phyloP scores from a whole-genome alignment of 768 basidiomycete genomes.

The Nevesoporus exiguus region DNA sequence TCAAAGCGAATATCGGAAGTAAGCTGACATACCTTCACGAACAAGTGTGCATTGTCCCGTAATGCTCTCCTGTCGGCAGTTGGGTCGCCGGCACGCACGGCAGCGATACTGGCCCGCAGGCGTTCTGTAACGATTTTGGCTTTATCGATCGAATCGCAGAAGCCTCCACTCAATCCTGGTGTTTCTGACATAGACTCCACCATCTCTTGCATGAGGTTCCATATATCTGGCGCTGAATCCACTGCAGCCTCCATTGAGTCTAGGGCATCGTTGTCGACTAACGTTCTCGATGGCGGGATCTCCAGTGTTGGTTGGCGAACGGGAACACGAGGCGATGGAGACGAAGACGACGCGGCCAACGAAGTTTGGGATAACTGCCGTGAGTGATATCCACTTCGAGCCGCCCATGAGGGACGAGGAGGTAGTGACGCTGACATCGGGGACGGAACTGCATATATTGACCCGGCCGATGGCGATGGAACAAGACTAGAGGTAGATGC shows the following conservation, averaged over 20 bases:
- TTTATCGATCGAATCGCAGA: constrained; percentile 52
- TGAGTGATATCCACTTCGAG: constrained; percentile 32
- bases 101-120: constrained; percentile 55
- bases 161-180: constrained; percentile 39
- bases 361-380: constrained; percentile 44
- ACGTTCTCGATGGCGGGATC: constrained; percentile 52
- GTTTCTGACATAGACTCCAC: constrained; percentile 56
- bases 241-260: constrained; percentile 77
- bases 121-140: constrained; percentile 65
- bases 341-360: constrained; percentile 38
- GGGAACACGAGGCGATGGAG: constrained; percentile 30
- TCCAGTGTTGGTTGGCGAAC: constrained; percentile 40
- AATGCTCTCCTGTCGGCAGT: constrained; percentile 56
- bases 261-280: constrained; percentile 76
- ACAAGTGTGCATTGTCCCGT: constrained; percentile 74
- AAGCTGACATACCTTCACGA: constrained; percentile 62
- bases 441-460: constrained; percentile 2
- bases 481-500: constrained; percentile 21
- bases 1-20: background rate
- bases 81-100: constrained; percentile 55
- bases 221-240: constrained; percentile 75
- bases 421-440: constrained; percentile 13
- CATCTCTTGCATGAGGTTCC: constrained; percentile 76
- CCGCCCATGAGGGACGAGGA: constrained; percentile 8
- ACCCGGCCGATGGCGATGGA: constrained; percentile 7